Base-by-base conservation (phyloP, 2,329 filamentous ascomycete genomes). In the Apiospora malaysiana region DNA sequence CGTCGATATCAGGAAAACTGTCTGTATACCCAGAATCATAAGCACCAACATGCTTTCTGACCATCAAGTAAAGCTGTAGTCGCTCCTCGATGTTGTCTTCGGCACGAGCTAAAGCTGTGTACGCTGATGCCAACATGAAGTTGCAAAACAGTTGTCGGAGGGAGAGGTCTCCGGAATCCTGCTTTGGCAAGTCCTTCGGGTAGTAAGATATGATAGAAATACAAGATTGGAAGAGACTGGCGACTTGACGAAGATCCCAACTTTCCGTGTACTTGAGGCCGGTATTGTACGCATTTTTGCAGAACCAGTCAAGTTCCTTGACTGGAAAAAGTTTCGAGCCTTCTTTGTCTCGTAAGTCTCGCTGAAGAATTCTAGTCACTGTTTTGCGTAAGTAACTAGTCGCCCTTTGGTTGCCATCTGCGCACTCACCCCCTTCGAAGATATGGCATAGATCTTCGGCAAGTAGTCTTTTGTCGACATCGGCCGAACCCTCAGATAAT, bases 291-390 rank as follows among this genome's bases (percentile, higher is more conserved):
- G 92, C 87, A 73, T 93, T 95, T 73, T 91, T 91, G 47, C 91
- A 92, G 78, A 97, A 95, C 94, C 94, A 97, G 74, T 95, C 88
- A 4, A 97, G 84, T 75, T 97, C 94, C 3, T 85, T 79, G 0
- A 86, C 71, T 0, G 86, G 88, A 77, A 94, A 94, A 0, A 86
- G 71, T 72, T 81, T 88, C 43, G 81, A 79, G 10, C 83, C 84
- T 23, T 82, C 76, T 51, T 75, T 78, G 73, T 83, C 83, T 68
- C 77, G 83, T 2, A 77, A 81, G 23, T 78, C 80, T 71, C 80
- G 74, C 43, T 82, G 74, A 43, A 81, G 85, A 32, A 85, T 82
- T 56, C 83, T 82, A 2, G 81, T 79, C 23, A 85, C 85, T 79
- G 81, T 82, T 76, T 75, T 76, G 9, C 10, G 3, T 63, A 40